Percentiles rank a stretch among this genome's conserved stretches.
phyloP scores from a whole-genome alignment of 768 basidiomycete species.

The Asterophora parasitica region DNA sequence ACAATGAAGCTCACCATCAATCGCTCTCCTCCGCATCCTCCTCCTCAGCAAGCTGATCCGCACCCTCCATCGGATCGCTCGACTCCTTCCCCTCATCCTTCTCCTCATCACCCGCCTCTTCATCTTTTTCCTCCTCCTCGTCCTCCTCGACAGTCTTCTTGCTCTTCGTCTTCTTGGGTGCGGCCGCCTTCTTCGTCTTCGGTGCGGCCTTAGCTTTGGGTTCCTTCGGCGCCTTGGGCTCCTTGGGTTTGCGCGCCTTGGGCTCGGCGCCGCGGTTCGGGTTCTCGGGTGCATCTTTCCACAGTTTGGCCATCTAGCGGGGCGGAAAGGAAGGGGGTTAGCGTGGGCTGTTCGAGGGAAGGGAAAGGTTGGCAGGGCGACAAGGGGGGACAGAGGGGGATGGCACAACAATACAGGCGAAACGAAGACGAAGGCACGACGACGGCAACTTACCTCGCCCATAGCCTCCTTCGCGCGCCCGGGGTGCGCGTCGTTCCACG shows the following conservation, averaged over 20 bases:
- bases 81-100: not conserved
- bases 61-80: not conserved
- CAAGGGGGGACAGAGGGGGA: too few relatives aligned
- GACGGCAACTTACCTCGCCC: conserved; percentile 27
- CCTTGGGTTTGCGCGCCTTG: conserved; percentile 43
- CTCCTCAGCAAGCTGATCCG: too few relatives aligned
- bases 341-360: too few relatives aligned
- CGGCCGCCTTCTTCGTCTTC: conserved; percentile 18
- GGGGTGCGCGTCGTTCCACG: conserved; percentile 52
- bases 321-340: not conserved
- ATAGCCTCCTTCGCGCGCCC: conserved; percentile 52
- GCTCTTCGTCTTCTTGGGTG: conserved; percentile 9
- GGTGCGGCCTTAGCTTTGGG: conserved; percentile 20
- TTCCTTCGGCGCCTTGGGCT: conserved; percentile 27
- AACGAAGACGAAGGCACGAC: not conserved
- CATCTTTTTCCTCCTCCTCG: conserved; percentile 6
- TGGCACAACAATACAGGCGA: too few relatives aligned
- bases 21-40: too few relatives aligned
- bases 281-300: conserved; percentile 60
- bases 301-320: conserved; percentile 48
- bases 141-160: conserved; percentile 3
- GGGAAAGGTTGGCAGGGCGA: too few relatives aligned
- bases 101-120: conserved; percentile 11
- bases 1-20: too few relatives aligned
- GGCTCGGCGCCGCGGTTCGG: conserved; percentile 55